These are phyloP conservation scores for Ceratocystis lukuohia DNA, from an alignment of 2,329 filamentous ascomycete species.

Conservation along the genomic window DNA sequence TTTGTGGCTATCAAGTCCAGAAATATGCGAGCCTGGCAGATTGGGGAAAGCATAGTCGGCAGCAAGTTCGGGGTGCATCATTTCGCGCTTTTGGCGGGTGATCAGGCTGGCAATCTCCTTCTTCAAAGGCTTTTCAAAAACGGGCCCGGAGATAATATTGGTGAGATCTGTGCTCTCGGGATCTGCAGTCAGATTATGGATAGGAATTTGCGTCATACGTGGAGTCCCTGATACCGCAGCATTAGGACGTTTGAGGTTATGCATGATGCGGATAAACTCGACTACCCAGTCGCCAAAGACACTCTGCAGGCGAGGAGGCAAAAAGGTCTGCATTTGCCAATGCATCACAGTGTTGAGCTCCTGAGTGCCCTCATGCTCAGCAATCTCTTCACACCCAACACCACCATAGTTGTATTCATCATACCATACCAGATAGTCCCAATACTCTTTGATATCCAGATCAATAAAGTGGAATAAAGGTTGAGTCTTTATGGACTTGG, in stretches of 20 bases:
- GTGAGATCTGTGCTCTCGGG: constrained; percentile 33
- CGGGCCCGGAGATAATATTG: constrained; percentile 59
- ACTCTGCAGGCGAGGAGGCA: constrained; percentile 66
- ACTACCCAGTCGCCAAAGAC: constrained; percentile 87
- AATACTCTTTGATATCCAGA: constrained; percentile 94
- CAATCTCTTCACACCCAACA: constrained; percentile 73
- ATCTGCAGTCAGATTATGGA: constrained; percentile 45
- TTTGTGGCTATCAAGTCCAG: constrained; percentile 18
- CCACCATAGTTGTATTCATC: constrained; percentile 98
- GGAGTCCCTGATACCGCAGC: constrained; percentile 31
- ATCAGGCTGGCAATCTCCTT: constrained; percentile 77
- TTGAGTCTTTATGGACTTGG: constrained; percentile 93
- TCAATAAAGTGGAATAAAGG: constrained; percentile 96
- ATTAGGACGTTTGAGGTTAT: constrained; percentile 60
- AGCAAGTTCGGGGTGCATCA: constrained; percentile 77
- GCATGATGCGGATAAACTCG: constrained; percentile 92
- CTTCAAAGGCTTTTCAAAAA: constrained; percentile 78
- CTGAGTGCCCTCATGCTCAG: constrained; percentile 55
- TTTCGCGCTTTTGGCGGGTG: constrained; percentile 71
- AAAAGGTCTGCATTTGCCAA: constrained; percentile 89
- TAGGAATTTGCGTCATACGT: constrained; percentile 44
- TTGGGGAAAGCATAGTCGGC: constrained; percentile 75
- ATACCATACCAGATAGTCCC: constrained; percentile 98
- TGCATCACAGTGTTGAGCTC: constrained; percentile 87
- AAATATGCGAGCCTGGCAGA: constrained; percentile 56